Base-by-base conservation (phyloP, 2,329 filamentous ascomycete genomes). In the Beauveria pseudobassiana region DNA sequence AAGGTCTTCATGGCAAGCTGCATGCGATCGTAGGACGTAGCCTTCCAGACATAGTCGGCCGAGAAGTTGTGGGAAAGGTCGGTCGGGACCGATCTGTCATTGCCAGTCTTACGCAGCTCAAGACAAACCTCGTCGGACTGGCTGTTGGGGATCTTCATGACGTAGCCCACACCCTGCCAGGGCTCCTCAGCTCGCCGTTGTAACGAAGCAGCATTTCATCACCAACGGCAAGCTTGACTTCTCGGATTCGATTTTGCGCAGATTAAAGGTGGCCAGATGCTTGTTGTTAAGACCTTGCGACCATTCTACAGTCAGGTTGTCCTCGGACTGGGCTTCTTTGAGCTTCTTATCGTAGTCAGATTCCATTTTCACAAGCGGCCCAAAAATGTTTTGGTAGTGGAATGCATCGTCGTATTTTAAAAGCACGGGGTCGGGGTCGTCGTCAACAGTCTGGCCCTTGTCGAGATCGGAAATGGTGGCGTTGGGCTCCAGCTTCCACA, bases 1-100 rank as follows among this genome's bases (percentile, higher is more conserved):
- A 99, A 99, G 0, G 91, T 98, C 81, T 97, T 98, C 93, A 99
- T 98, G 60, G 95, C 96, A 67, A 93, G 86, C 75, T 99, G 95
- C 95, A 99, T 99, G 65, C 95, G 93, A 71, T 99, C 95, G 73
- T 99, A 99, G 0, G 93, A 98, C 0, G 96, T 99, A 16, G 96
- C 95, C 74, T 99, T 99, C 95, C 95, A 99, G 61, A 99, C 95
- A 71, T 99, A 99, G 74, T 99, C 95, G 66, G 93, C 95, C 18
- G 92, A 96, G 76, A 99, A 99, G 75, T 97, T 96, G 76, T 96
- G 91, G 0, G 93, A 96, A 75, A 93, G 95, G 70, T 99, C 93
- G 0, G 91, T 96, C 0, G 95, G 95, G 1, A 98, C 91, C 30
- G 89, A 91, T 76, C 98, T 98, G 78, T 98, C 93, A 72, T 96